Percentiles rank a stretch among this genome's conserved stretches.
Evolutionary conservation across 139 green algal species (phyloP).

Genomic region (Haematococcus lacustris): DNA sequence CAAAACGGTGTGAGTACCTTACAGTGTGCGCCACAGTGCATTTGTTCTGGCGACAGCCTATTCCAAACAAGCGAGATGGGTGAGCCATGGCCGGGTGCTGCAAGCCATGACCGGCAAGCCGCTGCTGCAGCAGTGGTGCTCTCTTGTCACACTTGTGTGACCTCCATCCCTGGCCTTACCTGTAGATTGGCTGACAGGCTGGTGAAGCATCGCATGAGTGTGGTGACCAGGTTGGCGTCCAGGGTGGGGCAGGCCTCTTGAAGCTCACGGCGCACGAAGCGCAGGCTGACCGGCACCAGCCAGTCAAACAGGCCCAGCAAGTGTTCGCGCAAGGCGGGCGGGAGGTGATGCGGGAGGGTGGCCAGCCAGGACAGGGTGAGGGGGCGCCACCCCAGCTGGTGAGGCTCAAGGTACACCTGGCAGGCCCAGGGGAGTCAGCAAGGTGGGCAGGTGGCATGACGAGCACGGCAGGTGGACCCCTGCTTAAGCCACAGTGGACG

Average conservation of each 20-base stretch:
- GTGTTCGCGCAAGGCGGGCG: slow-evolving; percentile 13
- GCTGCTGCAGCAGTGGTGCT: slow-evolving; percentile 87
- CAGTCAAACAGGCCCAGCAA: slow-evolving; percentile 59
- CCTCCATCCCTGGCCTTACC: too few species aligned
- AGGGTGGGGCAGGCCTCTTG: slow-evolving; percentile 49
- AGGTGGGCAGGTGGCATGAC: too few species aligned
- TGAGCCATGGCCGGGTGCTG: too few species aligned
- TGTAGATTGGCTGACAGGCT: background rate
- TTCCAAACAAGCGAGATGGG: too few species aligned
- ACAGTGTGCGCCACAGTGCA: too few species aligned
- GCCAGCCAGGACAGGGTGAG: slow-evolving; percentile 56
- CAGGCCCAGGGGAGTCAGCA: too few species aligned
- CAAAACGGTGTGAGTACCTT: slow-evolving; percentile 10
- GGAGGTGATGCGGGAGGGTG: slow-evolving; percentile 36
- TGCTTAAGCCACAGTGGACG: too few species aligned
- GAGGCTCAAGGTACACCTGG: slow-evolving; percentile 66
- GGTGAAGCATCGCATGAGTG: slow-evolving; percentile 48
- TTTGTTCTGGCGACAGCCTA: too few species aligned
- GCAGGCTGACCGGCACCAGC: slow-evolving; percentile 56
- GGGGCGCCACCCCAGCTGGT: slow-evolving; percentile 64
- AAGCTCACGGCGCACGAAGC: slow-evolving; percentile 52
- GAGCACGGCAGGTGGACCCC: too few species aligned
- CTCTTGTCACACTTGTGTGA: too few species aligned
- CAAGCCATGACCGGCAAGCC: too few species aligned
- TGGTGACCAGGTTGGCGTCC: slow-evolving; percentile 50